Percentiles rank a stretch among this genome's conserved stretches.
Conservation (phyloP, 306 rosid species). For the Boehmeria nivea region DNA sequence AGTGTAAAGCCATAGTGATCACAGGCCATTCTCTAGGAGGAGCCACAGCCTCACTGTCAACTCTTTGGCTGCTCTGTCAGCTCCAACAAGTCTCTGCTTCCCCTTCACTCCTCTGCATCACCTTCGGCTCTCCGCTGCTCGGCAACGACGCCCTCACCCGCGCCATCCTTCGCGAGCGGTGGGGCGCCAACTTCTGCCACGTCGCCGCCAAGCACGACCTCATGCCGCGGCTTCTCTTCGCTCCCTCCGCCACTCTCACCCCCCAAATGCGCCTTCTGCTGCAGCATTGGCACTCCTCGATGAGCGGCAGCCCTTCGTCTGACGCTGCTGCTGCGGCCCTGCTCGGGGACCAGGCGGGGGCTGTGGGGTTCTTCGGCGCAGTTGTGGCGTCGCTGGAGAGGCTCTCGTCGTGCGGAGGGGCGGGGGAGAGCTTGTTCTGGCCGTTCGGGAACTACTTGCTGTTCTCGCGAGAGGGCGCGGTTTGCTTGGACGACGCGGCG, state of each 20-base stretch:
- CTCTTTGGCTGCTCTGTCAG: constrained; percentile 68
- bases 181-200: constrained; percentile 76
- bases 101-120: constrained; percentile 51
- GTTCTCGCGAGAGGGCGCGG: constrained; percentile 59
- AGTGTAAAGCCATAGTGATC: constrained; percentile 57
- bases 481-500: constrained; percentile 58
- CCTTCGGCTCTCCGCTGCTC: constrained; percentile 75
- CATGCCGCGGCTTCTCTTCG: constrained; percentile 75
- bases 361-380: constrained; percentile 31
- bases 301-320: constrained; percentile 28
- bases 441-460: constrained; percentile 79
- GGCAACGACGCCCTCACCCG: constrained; percentile 60
- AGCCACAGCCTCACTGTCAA: constrained; percentile 61
- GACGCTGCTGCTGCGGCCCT: constrained; percentile 30
- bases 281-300: constrained; percentile 58
- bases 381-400: constrained; percentile 40
- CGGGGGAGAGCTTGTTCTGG: constrained; percentile 44
- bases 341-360: no score
- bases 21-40: constrained; percentile 95
- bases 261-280: constrained; percentile 46
- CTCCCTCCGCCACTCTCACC: constrained; percentile 42
- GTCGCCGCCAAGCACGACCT: constrained; percentile 72
- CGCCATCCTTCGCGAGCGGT: constrained; percentile 60
- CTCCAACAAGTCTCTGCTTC: constrained; percentile 38
- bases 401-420: constrained; percentile 30